Percentiles rank a stretch among this genome's conserved stretches.
These are phyloP conservation scores for Domatiomyces globalis DNA, from an alignment of 2,329 filamentous ascomycete genomes.

Conservation along the genomic window DNA sequence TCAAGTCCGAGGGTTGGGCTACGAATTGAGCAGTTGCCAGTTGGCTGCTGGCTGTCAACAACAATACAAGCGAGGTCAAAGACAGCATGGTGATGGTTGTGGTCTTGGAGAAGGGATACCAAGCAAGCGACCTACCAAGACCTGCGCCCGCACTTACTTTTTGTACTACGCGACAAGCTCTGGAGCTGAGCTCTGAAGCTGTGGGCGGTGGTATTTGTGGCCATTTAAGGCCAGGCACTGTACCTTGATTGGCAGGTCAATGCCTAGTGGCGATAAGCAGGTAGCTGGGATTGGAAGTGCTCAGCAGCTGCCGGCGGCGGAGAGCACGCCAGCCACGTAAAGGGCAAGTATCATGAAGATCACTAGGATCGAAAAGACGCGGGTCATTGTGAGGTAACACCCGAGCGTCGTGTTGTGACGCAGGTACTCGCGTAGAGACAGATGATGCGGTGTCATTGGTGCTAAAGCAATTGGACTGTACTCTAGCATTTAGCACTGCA, in stretches of 20 bases:
- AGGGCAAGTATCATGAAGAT: no score
- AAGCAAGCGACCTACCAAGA: neutral
- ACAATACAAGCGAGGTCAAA: slow-evolving; percentile 2
- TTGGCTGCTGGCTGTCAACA: slow-evolving; percentile 8
- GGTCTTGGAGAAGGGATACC: neutral
- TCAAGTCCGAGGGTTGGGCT: slow-evolving; percentile 25
- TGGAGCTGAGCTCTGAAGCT: neutral
- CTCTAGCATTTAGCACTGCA: no score
- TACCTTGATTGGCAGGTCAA: neutral
- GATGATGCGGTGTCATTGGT: no score
- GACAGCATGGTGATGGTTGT: slow-evolving; percentile 2
- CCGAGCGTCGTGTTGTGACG: no score
- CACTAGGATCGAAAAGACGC: no score
- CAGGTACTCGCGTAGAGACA: no score
- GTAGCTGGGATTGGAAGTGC: no score
- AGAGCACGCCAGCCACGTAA: no score
- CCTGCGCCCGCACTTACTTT: neutral
- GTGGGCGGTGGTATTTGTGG: neutral
- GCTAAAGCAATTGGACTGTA: no score
- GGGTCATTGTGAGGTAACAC: no score
- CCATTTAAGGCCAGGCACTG: neutral
- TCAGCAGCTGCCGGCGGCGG: no score
- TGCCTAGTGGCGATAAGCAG: neutral
- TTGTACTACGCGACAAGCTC: neutral
- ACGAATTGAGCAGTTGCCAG: slow-evolving; percentile 24